phyloP scores from a whole-genome alignment of 306 rosid genomes.

The Acacia melanoxylon region DNA sequence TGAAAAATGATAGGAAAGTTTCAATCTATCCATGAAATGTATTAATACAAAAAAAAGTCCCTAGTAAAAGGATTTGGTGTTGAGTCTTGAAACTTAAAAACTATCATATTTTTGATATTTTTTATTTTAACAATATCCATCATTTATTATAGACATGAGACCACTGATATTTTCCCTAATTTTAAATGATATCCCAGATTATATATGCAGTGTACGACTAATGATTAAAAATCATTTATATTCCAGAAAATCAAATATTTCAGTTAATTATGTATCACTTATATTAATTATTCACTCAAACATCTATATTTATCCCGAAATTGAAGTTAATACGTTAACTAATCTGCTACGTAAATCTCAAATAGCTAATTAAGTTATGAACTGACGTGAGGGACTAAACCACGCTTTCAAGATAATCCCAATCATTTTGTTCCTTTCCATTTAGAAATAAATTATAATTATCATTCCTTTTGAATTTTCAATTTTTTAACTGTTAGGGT shows the following conservation, averaged over 20 bases:
- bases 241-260: not conserved
- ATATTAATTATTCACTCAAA: not conserved
- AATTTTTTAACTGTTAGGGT: too few species aligned
- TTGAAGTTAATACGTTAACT: not conserved
- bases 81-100: too few species aligned
- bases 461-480: not conserved
- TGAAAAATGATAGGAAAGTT: too few species aligned
- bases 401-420: not conserved
- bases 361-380: not conserved
- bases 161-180: too few species aligned
- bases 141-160: too few species aligned
- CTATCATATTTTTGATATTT: too few species aligned
- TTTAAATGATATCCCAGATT: not conserved
- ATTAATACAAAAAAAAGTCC: too few species aligned
- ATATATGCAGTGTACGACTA: not conserved
- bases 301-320: not conserved
- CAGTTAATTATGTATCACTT: not conserved
- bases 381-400: slow-evolving; percentile 3
- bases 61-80: too few species aligned
- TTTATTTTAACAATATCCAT: too few species aligned
- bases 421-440: not conserved
- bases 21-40: too few species aligned
- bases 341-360: not conserved
- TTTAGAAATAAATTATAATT: not conserved
- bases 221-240: not conserved